These are phyloP conservation scores for Colletotrichum eleusines DNA, from an alignment of 2,329 filamentous ascomycete genomes.

Conservation along the genomic window DNA sequence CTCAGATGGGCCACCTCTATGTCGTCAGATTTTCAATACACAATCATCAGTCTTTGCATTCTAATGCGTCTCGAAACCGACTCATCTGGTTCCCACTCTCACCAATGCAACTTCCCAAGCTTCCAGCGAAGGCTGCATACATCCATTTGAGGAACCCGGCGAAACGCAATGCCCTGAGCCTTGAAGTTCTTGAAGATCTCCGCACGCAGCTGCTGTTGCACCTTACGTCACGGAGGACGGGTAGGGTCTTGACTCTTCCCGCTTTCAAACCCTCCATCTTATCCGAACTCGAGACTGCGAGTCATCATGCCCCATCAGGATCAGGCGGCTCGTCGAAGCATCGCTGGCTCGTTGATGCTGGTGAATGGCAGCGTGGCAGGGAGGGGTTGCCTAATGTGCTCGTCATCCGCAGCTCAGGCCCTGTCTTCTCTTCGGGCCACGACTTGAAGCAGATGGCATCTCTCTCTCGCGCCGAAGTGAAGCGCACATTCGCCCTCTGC, in stretches of 20 bases:
- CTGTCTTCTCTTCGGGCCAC: conserved; percentile 50
- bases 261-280: conserved; percentile 45
- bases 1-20: no score
- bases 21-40: background rate
- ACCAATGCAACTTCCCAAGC: conserved; percentile 43
- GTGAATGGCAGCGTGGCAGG: conserved; percentile 45
- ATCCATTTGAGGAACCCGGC: conserved; percentile 45
- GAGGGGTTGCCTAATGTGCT: conserved; percentile 47
- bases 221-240: conserved; percentile 45
- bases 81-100: background rate
- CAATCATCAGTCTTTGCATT: background rate
- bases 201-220: conserved; percentile 45
- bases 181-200: conserved; percentile 44
- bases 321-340: conserved; percentile 17
- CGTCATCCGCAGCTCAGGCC: conserved; percentile 48
- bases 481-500: conserved; percentile 47
- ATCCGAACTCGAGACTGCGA: conserved; percentile 38
- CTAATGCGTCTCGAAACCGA: background rate
- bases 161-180: conserved; percentile 46
- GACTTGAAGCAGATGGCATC: conserved; percentile 47
- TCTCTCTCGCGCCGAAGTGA: conserved; percentile 31
- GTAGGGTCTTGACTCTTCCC: conserved; percentile 46
- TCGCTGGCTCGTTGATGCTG: conserved; percentile 48
- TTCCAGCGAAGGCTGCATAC: conserved; percentile 47
- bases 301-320: background rate